phyloP scores from a whole-genome alignment of 2,329 filamentous ascomycete species.

The Davidsoniella eucalypti region DNA sequence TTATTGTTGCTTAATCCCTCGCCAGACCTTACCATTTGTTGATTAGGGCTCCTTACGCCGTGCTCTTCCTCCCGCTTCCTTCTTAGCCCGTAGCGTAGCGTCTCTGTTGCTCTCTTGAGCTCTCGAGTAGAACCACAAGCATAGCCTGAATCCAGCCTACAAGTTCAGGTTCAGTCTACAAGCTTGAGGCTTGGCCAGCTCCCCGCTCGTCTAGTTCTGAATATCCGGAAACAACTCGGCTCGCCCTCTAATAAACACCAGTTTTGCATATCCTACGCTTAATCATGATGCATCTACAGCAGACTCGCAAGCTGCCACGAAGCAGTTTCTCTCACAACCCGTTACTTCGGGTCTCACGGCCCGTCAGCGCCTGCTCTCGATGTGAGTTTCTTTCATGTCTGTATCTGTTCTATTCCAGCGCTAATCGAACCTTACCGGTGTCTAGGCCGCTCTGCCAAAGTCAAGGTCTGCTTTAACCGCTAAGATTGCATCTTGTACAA shows the following conservation, averaged over 20 bases:
- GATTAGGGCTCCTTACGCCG: neutral
- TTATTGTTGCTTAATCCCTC: too few relatives aligned
- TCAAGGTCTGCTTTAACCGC: conserved; percentile 44
- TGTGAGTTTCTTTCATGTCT: conserved; percentile 28
- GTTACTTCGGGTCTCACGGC: conserved; percentile 56
- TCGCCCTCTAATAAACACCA: too few relatives aligned
- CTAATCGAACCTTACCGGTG: neutral
- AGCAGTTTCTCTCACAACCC: conserved; percentile 38
- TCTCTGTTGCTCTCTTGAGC: neutral
- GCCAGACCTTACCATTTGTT: too few relatives aligned
- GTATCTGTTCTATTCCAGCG: neutral
- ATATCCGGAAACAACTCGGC: too few relatives aligned
- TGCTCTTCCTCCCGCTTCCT: neutral
- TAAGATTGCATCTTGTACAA: neutral
- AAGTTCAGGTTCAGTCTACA: too few relatives aligned
- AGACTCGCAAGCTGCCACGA: conserved; percentile 20
- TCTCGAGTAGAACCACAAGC: too few relatives aligned
- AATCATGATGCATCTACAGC: conserved; percentile 17
- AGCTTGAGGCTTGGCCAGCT: too few relatives aligned
- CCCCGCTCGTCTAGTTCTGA: too few relatives aligned
- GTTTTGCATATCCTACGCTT: conserved; percentile 13
- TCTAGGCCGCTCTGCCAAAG: conserved; percentile 70
- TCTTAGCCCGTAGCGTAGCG: neutral
- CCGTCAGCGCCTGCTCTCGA: conserved; percentile 64
- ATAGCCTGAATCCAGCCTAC: too few relatives aligned